Evolutionary conservation across 257 asterid genomes (phyloP), one percentile per base, ranked within the genome.

Genomic region (Fraxinus cuspidata): DNA sequence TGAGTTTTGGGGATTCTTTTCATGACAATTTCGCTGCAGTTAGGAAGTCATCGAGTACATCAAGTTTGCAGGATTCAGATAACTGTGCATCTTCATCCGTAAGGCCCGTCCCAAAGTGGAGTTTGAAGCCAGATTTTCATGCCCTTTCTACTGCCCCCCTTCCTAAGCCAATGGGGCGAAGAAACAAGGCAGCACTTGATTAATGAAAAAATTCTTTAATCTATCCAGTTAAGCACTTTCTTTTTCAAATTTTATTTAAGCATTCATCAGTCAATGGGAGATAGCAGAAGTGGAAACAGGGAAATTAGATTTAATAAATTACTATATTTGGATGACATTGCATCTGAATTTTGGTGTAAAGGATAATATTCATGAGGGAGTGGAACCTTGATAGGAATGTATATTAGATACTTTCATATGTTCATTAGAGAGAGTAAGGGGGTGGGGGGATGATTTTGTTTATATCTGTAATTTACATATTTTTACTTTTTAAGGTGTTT

Each of bases 41-140:
- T 5, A 82, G 90, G 68, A 95, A 90, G 81, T 93, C 96, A 0
- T 89, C 96, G 7, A 93, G 98, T 69, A 77, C 94, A 9, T 83
- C 99, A 40, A 86, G 85, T 79, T 88, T 93, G 83, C 92, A 86
- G 74, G 99, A 93, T 74, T 79, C 96, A 2, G 97, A 91, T 10
- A 82, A 75, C 72, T 72, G 90, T 7, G 5, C 90, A 5, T 79
- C 86, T 74, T 87, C 89, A 71, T 88, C 97, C 49, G 60, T 92
- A 5, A 92, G 97, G 97, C 74, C 87, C 11, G 70, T 92, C 13
- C 78, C 95, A 23, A 91, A 87, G 79, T 94, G 96, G 97, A 88
- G 87, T 77, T 81, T 94, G 88, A 94, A 86, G 88, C 84, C 96
- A 32, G 97, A 91, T 80, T 85, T 92, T 63, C 96, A 86, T 77